A percentile compares a stretch with the other conserved stretches of the same genome.
These are phyloP conservation scores for Coprinopsis strossmayeri DNA, from an alignment of 768 basidiomycete species.

Conservation along the genomic window DNA sequence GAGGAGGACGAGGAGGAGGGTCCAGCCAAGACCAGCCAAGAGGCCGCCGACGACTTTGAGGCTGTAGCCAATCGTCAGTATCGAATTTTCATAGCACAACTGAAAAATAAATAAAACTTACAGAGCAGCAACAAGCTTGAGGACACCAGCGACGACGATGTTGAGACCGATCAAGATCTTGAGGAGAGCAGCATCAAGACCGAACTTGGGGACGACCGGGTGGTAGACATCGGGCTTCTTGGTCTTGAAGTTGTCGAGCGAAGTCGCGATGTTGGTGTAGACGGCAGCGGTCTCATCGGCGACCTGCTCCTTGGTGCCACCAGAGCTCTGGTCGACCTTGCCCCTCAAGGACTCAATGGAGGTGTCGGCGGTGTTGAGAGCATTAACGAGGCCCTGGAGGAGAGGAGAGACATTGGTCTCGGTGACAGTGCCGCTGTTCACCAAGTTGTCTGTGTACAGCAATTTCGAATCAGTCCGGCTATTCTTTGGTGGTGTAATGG, in stretches of 20 bases:
- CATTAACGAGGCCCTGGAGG: background rate
- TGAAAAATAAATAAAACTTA: background rate
- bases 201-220: constrained; percentile 8
- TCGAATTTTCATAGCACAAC: no score
- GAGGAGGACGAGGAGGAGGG: no score
- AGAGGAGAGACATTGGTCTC: constrained; percentile 7
- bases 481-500: background rate
- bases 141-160: constrained; percentile 2
- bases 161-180: constrained; percentile 8
- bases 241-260: constrained; percentile 8
- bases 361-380: background rate
- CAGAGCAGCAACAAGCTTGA: constrained; percentile 6
- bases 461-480: background rate
- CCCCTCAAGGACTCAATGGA: constrained; percentile 2
- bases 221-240: constrained; percentile 5
- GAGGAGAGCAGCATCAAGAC: constrained; percentile 8
- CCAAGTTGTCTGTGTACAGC: constrained; percentile 3
- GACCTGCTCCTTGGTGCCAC: constrained; percentile 14
- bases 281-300: constrained; percentile 6
- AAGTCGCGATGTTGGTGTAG: constrained; percentile 3
- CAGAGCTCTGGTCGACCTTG: constrained; percentile 2
- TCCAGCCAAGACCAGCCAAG: no score
- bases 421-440: background rate
- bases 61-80: no score
- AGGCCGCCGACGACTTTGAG: no score